Evolutionary conservation across 1,284 basidiomycete genomes (phyloP), one percentile per base, ranked within the genome.

Genomic region (Fomitiporia mediterranea): DNA sequence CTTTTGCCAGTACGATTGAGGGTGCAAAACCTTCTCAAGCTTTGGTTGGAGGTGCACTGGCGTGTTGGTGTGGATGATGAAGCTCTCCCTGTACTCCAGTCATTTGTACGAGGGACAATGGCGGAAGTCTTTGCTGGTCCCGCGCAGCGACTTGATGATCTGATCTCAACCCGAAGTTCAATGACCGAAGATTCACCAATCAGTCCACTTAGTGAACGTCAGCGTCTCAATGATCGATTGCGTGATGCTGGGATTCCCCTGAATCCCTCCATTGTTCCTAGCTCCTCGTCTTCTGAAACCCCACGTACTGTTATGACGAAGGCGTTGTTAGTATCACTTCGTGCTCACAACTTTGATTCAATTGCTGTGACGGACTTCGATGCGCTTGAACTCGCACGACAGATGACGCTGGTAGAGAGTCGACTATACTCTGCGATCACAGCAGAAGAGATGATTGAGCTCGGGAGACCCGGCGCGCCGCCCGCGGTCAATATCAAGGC

Each of bases 341-440:
- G 82, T 63, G 76, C 74, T 69, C 79, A 77, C 70, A 80, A 81
- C 61, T 89, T 81, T 62, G 65, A 70, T 2, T 67, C 75, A 2
- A 82, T 96, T 50, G 71, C 77, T 23, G 75, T 98, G 7, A 88
- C 87, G n/a, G 96, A 99, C 65, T 94, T 99, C 66, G 94, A 98
- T 67, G 77, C 91, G 21, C 72, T 96, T 55, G 96, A 99, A 70
- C 74, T 99, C 52, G 94, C 94, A 3, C 80, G 96, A 48, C 96
- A 99, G 72, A 70, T 99, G 64, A 97, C 96, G n/a, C 81, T 96
- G 59, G 89, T 95, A 83, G 97, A 99, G 70, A 89, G 85, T 65
- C 82, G 82, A 55, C 73, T 98, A 49, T 99, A 96, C 69, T 85
- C 85, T 63, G 80, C 82, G 54, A 94, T 99, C 62, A 84, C 83